These are phyloP conservation scores for Lipomyces mesembrius DNA, from an alignment of 805 yeast genomes.

Conservation along the genomic window DNA sequence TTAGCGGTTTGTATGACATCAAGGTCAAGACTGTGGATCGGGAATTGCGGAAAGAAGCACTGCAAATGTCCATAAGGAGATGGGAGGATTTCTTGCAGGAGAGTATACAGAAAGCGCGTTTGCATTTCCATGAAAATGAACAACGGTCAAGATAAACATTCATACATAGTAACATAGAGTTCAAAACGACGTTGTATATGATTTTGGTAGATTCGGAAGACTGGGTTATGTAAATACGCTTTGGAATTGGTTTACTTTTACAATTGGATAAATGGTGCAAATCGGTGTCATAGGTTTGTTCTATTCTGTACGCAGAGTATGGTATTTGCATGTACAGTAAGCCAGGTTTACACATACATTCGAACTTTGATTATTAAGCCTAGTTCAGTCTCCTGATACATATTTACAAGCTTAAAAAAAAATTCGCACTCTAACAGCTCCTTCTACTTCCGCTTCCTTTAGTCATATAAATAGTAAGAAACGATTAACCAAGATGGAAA, in stretches of 20 bases:
- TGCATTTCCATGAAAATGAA: slow-evolving; percentile 16
- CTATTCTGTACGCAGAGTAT: neutral
- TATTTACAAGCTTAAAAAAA: neutral
- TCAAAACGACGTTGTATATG: neutral
- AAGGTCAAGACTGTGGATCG: slow-evolving; percentile 70
- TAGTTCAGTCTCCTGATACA: neutral
- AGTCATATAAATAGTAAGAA: neutral
- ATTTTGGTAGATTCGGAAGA: slow-evolving; percentile 1
- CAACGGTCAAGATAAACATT: neutral
- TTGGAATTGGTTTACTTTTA: neutral
- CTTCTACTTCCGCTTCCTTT: neutral
- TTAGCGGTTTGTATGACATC: slow-evolving; percentile 70
- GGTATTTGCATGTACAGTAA: neutral
- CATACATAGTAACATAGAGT: neutral
- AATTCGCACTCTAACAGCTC: too few relatives aligned
- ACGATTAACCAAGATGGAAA: slow-evolving; percentile 6
- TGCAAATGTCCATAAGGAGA: slow-evolving; percentile 23
- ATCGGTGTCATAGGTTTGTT: neutral
- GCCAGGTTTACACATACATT: neutral
- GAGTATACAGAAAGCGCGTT: slow-evolving; percentile 25
- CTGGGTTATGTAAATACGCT: neutral
- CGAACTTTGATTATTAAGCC: neutral
- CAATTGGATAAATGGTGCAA: neutral
- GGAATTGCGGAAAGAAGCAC: slow-evolving; percentile 26
- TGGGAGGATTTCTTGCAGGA: slow-evolving; percentile 31